Evolutionary conservation across 2,329 filamentous ascomycete genomes (phyloP).

Genomic region (Monosporascus sp.): DNA sequence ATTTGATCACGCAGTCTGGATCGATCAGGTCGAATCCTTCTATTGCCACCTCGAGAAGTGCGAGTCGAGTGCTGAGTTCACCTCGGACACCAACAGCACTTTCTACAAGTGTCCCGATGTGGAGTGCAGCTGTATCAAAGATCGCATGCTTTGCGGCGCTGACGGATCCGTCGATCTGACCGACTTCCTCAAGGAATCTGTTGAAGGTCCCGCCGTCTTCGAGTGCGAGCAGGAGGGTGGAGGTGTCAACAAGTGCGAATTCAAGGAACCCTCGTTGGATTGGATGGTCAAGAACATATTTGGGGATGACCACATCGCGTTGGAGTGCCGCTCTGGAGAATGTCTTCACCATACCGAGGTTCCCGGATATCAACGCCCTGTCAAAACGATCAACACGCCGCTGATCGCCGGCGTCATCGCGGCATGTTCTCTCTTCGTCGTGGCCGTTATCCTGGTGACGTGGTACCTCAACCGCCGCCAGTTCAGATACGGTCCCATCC

Average conservation of each 20-base stretch:
- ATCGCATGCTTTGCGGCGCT: conserved; percentile 90
- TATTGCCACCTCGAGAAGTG: conserved; percentile 88
- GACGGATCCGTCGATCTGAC: conserved; percentile 86
- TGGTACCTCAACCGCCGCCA: conserved; percentile 85
- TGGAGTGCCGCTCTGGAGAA: conserved; percentile 81
- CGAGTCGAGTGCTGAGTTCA: conserved; percentile 63
- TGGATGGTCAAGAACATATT: conserved; percentile 83
- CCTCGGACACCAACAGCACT: conserved; percentile 70
- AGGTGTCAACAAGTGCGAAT: conserved; percentile 63
- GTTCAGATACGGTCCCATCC: conserved; percentile 65
- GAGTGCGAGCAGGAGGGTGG: conserved; percentile 64
- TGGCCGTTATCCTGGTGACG: conserved; percentile 73
- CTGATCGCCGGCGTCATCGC: conserved; percentile 93
- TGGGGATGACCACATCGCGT: conserved; percentile 81
- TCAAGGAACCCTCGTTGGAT: conserved; percentile 91
- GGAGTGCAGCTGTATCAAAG: conserved; percentile 80
- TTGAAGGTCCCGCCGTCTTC: conserved; percentile 85
- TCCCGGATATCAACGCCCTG: conserved; percentile 79
- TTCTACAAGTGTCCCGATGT: conserved; percentile 81
- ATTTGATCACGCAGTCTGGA: conserved; percentile 66
- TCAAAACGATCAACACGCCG: conserved; percentile 95
- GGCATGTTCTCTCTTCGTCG: conserved; percentile 76
- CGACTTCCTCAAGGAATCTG: conserved; percentile 77
- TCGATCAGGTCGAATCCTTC: conserved; percentile 89
- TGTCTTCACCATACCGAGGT: conserved; percentile 91